These are phyloP conservation scores for Tetragonia tetragonoides DNA, from an alignment of 148 eudicot genomes.

Conservation along the genomic window DNA sequence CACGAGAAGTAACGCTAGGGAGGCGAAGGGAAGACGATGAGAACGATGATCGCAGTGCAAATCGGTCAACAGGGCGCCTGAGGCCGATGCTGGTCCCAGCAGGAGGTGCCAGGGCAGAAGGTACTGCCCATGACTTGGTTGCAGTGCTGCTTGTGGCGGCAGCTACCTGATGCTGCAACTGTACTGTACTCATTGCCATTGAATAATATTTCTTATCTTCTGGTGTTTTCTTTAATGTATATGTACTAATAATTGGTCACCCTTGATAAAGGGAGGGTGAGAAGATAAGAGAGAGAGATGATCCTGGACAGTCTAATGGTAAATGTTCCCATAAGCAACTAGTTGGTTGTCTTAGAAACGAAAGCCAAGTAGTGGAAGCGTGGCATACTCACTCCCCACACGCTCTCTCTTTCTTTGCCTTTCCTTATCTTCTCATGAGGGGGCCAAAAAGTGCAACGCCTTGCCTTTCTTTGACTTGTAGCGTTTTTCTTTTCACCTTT, in stretches of 20 bases:
- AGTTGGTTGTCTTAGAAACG: slow-evolving; percentile 11
- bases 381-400: slow-evolving; percentile 36
- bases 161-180: slow-evolving; percentile 26
- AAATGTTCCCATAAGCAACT: not conserved
- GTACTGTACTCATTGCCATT: slow-evolving; percentile 28
- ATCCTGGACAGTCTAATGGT: not conserved
- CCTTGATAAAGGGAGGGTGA: no score
- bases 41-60: slow-evolving; percentile 53
- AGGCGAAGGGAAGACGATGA: slow-evolving; percentile 50
- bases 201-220: not conserved
- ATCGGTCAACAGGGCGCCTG: slow-evolving; percentile 37
- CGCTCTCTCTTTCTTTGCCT: not conserved
- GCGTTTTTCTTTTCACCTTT: no score
- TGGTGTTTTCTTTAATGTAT: not conserved
- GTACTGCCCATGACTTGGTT: slow-evolving; percentile 25
- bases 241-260: no score
- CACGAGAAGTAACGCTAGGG: slow-evolving; percentile 23
- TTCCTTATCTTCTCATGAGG: slow-evolving; percentile 26
- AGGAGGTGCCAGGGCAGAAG: slow-evolving; percentile 33
- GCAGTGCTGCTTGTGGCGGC: slow-evolving; percentile 20
- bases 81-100: slow-evolving; percentile 40
- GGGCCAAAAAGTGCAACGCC: not conserved
- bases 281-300: not conserved
- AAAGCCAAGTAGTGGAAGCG: slow-evolving; percentile 16
- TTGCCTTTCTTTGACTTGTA: not conserved